Evolutionary conservation across 345 rosid genomes (phyloP), one percentile per base, ranked within the genome.

Genomic region (Mallotus nudiflorus): DNA sequence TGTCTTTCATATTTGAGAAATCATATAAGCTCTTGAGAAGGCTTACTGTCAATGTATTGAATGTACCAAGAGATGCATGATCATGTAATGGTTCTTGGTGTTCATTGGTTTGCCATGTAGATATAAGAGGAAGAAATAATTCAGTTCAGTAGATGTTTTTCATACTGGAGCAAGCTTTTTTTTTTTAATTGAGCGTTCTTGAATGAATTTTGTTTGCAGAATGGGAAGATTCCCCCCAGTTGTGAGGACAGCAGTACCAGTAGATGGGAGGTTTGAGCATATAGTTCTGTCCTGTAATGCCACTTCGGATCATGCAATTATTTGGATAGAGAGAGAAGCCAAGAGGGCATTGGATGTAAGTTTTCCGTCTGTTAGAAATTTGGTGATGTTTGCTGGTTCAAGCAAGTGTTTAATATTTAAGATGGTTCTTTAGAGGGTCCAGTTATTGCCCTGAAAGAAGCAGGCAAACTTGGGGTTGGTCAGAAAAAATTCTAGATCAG

Each of bases 231-330:
- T 60, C 75, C 96, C 97, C 8, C 97, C 99, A 1, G 88, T 92
- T 50, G 97, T 95, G 68, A 92, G 87, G 77, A 92, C 97, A 11
- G 97, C 96, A 51, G 97, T 95, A 35, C 97, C 99, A 4, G 97
- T 95, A 22, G 96, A 87, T 33, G 97, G 99, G 77, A 85, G 99
- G 77, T 95, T 95, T 46, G 99, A 95, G 84, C 97, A 90, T 71
- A 87, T 92, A 35, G 97, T 95, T 75, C 89, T 95, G 48, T 90
- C 97, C 68, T 95, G 95, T 77, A 90, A 94, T 70, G 98, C 97
- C 70, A 88, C 90, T 78, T 90, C 99, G 25, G 99, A 95, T 66
- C 99, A 91, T 65, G 92, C 93, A 71, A 90, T 94, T 69, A 72
- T 94, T 50, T 94, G 97, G 97, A 86, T 91, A 31, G 92, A 90